A percentile compares a stretch with the other conserved stretches of the same genome.
phyloP scores from a whole-genome alignment of 83 land plant genomes.

The Picea abies region DNA sequence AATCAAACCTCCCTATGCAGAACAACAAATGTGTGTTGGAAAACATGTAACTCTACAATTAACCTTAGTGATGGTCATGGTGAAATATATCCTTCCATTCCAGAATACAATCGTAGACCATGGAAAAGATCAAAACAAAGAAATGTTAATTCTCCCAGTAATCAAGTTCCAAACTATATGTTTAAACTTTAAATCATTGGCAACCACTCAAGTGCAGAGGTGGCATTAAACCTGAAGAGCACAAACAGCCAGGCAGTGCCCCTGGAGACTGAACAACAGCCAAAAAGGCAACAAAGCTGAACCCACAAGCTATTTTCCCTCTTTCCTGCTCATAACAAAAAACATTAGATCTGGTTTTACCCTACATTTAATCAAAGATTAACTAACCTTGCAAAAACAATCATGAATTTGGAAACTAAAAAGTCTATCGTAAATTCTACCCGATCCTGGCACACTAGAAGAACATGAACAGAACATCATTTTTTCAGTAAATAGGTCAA shows the following conservation, averaged over 20 bases:
- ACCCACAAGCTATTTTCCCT: conserved; percentile 42
- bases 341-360: neutral
- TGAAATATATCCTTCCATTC: neutral
- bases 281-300: conserved; percentile 75
- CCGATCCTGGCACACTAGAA: neutral
- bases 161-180: neutral
- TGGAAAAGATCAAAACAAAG: neutral
- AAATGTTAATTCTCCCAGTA: neutral
- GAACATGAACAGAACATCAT: neutral
- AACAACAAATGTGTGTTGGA: neutral
- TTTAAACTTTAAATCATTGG: neutral
- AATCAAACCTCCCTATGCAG: conserved; percentile 87
- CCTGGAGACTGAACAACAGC: conserved; percentile 70
- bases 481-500: neutral
- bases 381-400: too few relatives aligned
- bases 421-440: neutral
- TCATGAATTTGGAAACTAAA: neutral
- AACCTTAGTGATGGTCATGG: neutral
- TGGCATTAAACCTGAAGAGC: conserved; percentile 64
- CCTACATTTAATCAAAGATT: neutral
- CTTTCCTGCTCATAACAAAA: conserved; percentile 43
- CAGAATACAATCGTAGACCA: neutral
- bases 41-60: neutral
- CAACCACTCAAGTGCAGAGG: neutral
- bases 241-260: conserved; percentile 66